phyloP scores from a whole-genome alignment of 164 flowering plant species.

The Brasenia schreberi region DNA sequence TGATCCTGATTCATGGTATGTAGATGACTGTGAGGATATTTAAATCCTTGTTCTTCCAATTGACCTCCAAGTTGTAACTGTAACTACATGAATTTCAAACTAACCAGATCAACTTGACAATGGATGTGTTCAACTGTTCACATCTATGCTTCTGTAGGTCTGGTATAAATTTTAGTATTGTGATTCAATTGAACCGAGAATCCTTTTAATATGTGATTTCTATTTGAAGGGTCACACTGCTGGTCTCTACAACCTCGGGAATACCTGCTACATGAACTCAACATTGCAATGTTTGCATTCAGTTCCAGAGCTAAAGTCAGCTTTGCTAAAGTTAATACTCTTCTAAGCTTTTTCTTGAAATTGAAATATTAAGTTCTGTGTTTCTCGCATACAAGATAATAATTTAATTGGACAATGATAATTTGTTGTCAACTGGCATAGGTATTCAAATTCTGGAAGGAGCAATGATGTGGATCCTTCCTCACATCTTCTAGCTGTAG shows the following conservation, averaged over 20 bases:
- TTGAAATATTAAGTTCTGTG: not conserved
- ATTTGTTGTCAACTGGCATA: conserved; percentile 8
- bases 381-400: not conserved
- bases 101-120: no score
- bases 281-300: conserved; percentile 92
- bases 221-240: conserved; percentile 77
- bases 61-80: no score
- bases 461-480: conserved; percentile 71
- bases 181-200: no score
- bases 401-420: not conserved
- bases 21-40: no score
- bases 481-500: conserved; percentile 76
- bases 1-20: no score
- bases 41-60: no score
- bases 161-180: no score
- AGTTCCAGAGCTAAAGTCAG: conserved; percentile 94
- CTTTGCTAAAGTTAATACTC: conserved; percentile 47
- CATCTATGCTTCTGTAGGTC: no score
- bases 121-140: no score
- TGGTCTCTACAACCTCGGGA: conserved; percentile 79
- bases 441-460: conserved; percentile 61
- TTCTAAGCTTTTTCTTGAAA: conserved; percentile 1
- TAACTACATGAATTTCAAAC: no score
- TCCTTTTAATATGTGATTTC: not conserved
- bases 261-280: conserved; percentile 99